Evolutionary conservation across 495 filamentous ascomycete species (phyloP).

Genomic region (Penicillium cinerascens): DNA sequence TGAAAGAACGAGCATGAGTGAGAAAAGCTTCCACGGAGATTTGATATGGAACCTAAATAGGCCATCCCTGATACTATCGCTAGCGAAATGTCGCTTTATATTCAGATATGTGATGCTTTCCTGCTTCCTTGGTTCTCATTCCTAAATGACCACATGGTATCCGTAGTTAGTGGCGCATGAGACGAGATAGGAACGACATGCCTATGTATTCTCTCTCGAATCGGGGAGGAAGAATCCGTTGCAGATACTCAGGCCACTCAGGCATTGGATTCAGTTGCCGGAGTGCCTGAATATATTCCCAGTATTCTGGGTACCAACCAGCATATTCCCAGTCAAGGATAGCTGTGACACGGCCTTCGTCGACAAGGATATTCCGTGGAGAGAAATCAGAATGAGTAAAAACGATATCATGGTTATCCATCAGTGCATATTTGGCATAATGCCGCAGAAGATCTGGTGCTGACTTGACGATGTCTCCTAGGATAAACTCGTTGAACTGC

Average conservation of each 20-base stretch:
- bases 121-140: too few relatives aligned
- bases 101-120: too few relatives aligned
- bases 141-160: too few relatives aligned
- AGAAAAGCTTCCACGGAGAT: too few relatives aligned
- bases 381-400: slow-evolving; percentile 30
- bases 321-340: slow-evolving; percentile 49
- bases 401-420: slow-evolving; percentile 20
- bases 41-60: too few relatives aligned
- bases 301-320: slow-evolving; percentile 51
- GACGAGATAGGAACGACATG: slow-evolving; percentile 4
- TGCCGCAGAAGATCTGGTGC: slow-evolving; percentile 15
- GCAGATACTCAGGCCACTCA: slow-evolving; percentile 15
- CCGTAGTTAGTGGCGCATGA: neutral
- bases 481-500: slow-evolving; percentile 27
- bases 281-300: slow-evolving; percentile 43
- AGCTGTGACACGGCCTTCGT: slow-evolving; percentile 26
- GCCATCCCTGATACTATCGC: too few relatives aligned
- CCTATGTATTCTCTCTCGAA: slow-evolving; percentile 14
- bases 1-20: too few relatives aligned
- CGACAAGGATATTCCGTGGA: slow-evolving; percentile 33
- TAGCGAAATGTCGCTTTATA: too few relatives aligned
- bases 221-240: slow-evolving; percentile 11
- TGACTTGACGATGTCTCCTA: slow-evolving; percentile 9
- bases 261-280: slow-evolving; percentile 7
- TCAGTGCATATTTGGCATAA: slow-evolving; percentile 18